These are phyloP conservation scores for Dovyalis caffra DNA, from an alignment of 345 rosid genomes.

Conservation along the genomic window DNA sequence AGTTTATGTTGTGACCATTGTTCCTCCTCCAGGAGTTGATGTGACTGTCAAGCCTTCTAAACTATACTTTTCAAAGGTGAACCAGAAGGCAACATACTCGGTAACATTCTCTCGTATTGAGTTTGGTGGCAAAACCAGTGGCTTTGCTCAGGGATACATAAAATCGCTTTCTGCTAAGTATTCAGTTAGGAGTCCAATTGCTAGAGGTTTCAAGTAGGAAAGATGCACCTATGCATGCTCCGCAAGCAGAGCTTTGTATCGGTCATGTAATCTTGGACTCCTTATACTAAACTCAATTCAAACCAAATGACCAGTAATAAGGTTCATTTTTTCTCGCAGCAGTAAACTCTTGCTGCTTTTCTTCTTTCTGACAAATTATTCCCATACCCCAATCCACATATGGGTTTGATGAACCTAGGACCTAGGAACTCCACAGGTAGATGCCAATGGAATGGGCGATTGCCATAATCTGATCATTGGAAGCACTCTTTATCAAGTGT, in stretches of 20 bases:
- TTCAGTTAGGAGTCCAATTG: slow-evolving; percentile 44
- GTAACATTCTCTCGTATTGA: slow-evolving; percentile 26
- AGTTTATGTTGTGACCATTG: slow-evolving; percentile 19
- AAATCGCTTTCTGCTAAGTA: slow-evolving; percentile 37
- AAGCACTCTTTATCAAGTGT: too few relatives aligned
- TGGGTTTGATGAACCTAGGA: too few relatives aligned
- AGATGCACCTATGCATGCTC: not conserved
- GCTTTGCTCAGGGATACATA: slow-evolving; percentile 36
- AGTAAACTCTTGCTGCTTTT: not conserved
- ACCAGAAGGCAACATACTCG: slow-evolving; percentile 38
- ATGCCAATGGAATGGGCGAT: too few relatives aligned
- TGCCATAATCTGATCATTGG: too few relatives aligned
- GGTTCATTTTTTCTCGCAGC: too few relatives aligned
- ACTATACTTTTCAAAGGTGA: slow-evolving; percentile 33
- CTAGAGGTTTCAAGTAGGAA: slow-evolving; percentile 28
- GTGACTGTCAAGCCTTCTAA: slow-evolving; percentile 38
- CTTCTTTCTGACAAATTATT: not conserved
- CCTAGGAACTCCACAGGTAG: too few relatives aligned
- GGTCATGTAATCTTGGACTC: not conserved
- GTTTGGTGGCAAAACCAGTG: slow-evolving; percentile 1
- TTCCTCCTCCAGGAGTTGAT: slow-evolving; percentile 32
- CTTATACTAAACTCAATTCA: not conserved
- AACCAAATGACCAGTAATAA: too few relatives aligned
- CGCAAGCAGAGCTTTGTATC: slow-evolving; percentile 5
- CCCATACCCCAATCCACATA: too few relatives aligned